phyloP scores from a whole-genome alignment of 257 asterid genomes.

The Salvia hispanica region DNA sequence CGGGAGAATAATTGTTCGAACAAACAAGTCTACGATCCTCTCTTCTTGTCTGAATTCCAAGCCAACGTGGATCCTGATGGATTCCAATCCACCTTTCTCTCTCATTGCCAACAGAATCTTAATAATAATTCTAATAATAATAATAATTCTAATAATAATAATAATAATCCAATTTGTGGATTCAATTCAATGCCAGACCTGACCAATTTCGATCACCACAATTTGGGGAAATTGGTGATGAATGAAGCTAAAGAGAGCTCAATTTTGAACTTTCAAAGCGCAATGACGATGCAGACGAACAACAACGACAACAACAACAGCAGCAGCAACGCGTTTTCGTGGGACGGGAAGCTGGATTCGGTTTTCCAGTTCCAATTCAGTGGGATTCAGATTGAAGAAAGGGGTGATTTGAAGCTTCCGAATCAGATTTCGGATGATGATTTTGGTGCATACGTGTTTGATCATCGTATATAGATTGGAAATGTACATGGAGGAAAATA shows the following conservation, averaged over 20 bases:
- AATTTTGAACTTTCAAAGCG: conserved; percentile 6
- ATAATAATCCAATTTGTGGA: conserved; percentile 20
- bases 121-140: conserved; percentile 13
- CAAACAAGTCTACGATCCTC: conserved; percentile 61
- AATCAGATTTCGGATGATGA: conserved; percentile 41
- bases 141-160: conserved; percentile 12
- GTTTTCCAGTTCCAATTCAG: conserved; percentile 52
- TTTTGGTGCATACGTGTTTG: conserved; percentile 40
- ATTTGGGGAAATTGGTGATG: conserved; percentile 39
- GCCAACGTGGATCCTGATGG: conserved; percentile 43
- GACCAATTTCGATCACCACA: conserved; percentile 44
- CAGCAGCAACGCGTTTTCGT: conserved; percentile 38
- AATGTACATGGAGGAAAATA: conserved; percentile 26
- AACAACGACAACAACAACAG: conserved; percentile 23
- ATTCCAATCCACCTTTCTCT: conserved; percentile 32
- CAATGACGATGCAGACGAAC: neutral
- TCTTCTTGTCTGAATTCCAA: conserved; percentile 60
- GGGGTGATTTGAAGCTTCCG: conserved; percentile 23
- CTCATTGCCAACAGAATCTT: conserved; percentile 23
- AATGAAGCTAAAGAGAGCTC: conserved; percentile 41
- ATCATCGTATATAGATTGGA: conserved; percentile 35
- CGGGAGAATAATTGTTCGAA: conserved; percentile 22
- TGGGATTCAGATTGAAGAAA: conserved; percentile 49
- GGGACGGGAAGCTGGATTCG: conserved; percentile 61
- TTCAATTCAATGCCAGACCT: conserved; percentile 51